phyloP scores from a whole-genome alignment of 805 yeast genomes.

The Pichia gijzeniarum region DNA sequence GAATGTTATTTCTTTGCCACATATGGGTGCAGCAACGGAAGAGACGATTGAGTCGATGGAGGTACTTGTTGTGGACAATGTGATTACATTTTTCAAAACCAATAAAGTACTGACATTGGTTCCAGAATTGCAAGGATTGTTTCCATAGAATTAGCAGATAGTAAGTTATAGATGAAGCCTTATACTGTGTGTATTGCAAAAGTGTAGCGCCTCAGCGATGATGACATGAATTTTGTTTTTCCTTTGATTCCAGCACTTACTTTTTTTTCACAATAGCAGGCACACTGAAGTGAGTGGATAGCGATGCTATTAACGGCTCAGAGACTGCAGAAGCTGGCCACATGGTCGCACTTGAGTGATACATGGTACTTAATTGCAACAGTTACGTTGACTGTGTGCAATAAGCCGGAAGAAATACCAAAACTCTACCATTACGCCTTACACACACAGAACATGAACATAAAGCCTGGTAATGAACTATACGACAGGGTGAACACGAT shows the following conservation, averaged over 20 bases:
- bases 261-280: neutral
- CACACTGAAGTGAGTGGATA: neutral
- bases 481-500: constrained; percentile 12
- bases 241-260: too few species aligned
- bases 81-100: constrained; percentile 44
- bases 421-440: constrained; percentile 65
- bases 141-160: too few species aligned
- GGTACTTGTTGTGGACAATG: constrained; percentile 64
- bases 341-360: constrained; percentile 47
- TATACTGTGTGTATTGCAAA: too few species aligned
- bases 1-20: constrained; percentile 75
- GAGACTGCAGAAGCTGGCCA: constrained; percentile 46
- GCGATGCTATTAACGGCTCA: constrained; percentile 41
- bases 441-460: constrained; percentile 18
- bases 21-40: constrained; percentile 74
- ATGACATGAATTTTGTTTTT: too few species aligned
- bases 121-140: constrained; percentile 52
- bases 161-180: too few species aligned
- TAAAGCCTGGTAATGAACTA: constrained; percentile 14
- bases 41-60: constrained; percentile 82
- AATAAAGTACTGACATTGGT: constrained; percentile 73
- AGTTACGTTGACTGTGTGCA: constrained; percentile 74
- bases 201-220: too few species aligned
- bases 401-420: constrained; percentile 77
- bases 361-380: constrained; percentile 79